phyloP scores from a whole-genome alignment of 768 basidiomycete genomes.

The Leucocoprinus sp. region DNA sequence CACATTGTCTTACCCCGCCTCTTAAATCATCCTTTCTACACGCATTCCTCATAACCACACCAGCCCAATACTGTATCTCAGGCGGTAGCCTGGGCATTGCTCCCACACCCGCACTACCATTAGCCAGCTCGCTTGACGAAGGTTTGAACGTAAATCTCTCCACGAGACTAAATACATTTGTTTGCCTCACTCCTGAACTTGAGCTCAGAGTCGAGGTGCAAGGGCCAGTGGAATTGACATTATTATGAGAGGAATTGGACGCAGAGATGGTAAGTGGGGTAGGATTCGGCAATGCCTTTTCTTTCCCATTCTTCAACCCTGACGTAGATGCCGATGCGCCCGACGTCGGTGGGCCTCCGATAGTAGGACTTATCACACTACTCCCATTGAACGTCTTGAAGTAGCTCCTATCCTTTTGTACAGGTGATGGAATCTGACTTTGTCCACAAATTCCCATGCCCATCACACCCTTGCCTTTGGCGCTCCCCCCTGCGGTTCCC shows the following conservation, averaged over 20 bases:
- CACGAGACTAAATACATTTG: constrained; percentile 93
- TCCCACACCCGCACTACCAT: constrained; percentile 2
- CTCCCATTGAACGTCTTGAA: constrained; percentile 10
- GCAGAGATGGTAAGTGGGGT: constrained; percentile 6
- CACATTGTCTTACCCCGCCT: constrained; percentile 95
- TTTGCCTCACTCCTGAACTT: constrained; percentile 35
- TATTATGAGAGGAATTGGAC: too few species aligned
- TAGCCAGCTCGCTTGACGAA: constrained; percentile 48
- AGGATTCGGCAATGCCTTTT: constrained; percentile 11
- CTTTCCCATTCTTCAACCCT: constrained; percentile 13
- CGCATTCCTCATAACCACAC: constrained; percentile 99
- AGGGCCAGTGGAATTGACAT: neutral
- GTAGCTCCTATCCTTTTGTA: constrained; percentile 10
- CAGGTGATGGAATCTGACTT: constrained; percentile 15
- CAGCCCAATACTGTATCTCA: constrained; percentile 98
- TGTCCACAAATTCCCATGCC: constrained; percentile 18
- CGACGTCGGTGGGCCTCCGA: neutral
- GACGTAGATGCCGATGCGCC: neutral
- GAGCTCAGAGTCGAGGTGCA: neutral
- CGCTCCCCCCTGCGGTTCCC: neutral
- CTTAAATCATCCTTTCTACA: constrained; percentile 92
- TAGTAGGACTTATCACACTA: constrained; percentile 2
- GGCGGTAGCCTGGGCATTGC: constrained; percentile 60
- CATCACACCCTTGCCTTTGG: neutral
- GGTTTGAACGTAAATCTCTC: constrained; percentile 96